Evolutionary conservation across 805 yeast genomes (phyloP).

Genomic region (Sungouiozyma intestinalis): DNA sequence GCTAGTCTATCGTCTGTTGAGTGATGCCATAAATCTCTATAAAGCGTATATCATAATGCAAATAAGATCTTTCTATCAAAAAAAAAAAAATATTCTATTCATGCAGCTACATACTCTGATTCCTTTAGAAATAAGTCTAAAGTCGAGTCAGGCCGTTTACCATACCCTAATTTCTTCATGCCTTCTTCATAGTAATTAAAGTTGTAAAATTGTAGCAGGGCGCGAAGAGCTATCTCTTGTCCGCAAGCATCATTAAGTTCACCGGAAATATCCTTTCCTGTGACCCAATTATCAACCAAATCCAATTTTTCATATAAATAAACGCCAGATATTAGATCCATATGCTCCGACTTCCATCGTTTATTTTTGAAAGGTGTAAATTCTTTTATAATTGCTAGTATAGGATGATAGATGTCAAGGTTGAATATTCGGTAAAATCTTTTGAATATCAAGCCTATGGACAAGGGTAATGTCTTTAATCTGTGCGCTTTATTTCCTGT

Average conservation of each 20-base stretch:
- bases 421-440: slow-evolving; percentile 49
- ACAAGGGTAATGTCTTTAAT: slow-evolving; percentile 25
- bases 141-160: slow-evolving; percentile 1
- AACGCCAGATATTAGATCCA: slow-evolving; percentile 86
- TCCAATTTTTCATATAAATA: slow-evolving; percentile 65
- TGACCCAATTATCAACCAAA: slow-evolving; percentile 78
- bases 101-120: background rate
- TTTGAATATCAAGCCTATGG: slow-evolving; percentile 25
- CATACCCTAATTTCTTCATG: slow-evolving; percentile 49
- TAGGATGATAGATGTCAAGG: slow-evolving; percentile 51
- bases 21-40: no score
- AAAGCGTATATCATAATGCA: background rate
- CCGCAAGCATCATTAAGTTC: slow-evolving; percentile 70
- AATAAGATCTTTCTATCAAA: no score
- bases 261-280: slow-evolving; percentile 66
- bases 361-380: slow-evolving; percentile 85
- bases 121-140: slow-evolving; percentile 1
- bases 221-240: slow-evolving; percentile 76
- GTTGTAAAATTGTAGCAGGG: slow-evolving; percentile 69
- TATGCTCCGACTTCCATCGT: slow-evolving; percentile 86
- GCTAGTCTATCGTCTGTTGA: no score
- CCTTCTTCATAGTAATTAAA: slow-evolving; percentile 42
- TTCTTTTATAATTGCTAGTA: slow-evolving; percentile 63
- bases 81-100: no score
- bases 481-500: slow-evolving; percentile 66